Percentiles rank a stretch among this genome's conserved stretches.
Evolutionary conservation across 2,329 filamentous ascomycete genomes (phyloP).

Genomic region (Alternaria novae-zelandiae): DNA sequence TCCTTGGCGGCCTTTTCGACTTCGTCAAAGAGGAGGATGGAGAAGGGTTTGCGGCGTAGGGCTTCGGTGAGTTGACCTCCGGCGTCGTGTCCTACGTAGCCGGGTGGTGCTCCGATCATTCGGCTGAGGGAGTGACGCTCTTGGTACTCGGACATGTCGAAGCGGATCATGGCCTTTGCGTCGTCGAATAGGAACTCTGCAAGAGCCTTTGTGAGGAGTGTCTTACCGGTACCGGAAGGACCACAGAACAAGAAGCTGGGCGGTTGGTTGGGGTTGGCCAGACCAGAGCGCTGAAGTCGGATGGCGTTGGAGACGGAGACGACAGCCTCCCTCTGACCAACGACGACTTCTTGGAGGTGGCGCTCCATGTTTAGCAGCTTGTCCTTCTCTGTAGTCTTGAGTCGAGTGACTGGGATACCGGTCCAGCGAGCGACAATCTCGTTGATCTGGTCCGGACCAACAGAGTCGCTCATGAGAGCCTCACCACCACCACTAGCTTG

Average conservation of each 20-base stretch:
- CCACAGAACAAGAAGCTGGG: constrained; percentile 99
- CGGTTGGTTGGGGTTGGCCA: constrained; percentile 94
- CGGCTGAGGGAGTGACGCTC: constrained; percentile 93
- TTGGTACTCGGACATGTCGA: constrained; percentile 99
- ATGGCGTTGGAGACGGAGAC: constrained; percentile 94
- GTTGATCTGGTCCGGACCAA: constrained; percentile 98
- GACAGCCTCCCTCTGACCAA: constrained; percentile 94
- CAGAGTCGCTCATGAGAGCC: constrained; percentile 85
- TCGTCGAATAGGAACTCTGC: constrained; percentile 99
- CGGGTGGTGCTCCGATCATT: constrained; percentile 97
- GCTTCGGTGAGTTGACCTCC: constrained; percentile 96
- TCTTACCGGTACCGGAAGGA: constrained; percentile 98
- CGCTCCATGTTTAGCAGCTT: constrained; percentile 98
- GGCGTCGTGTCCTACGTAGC: constrained; percentile 95
- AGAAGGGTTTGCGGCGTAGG: constrained; percentile 93
- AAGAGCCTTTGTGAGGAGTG: constrained; percentile 91
- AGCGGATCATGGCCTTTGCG: constrained; percentile 94
- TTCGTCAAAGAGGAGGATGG: constrained; percentile 96
- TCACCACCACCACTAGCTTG: constrained; percentile 65
- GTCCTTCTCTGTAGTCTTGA: constrained; percentile 96
- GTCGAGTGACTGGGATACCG: constrained; percentile 93
- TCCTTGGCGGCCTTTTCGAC: constrained; percentile 99
- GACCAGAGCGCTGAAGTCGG: constrained; percentile 89
- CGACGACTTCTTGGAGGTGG: constrained; percentile 80
- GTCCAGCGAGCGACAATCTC: constrained; percentile 98